A percentile compares a stretch with the other conserved stretches of the same genome.
Conservation (phyloP, 352 stramenopile genomes). For the Halophytophthora polymorphica region DNA sequence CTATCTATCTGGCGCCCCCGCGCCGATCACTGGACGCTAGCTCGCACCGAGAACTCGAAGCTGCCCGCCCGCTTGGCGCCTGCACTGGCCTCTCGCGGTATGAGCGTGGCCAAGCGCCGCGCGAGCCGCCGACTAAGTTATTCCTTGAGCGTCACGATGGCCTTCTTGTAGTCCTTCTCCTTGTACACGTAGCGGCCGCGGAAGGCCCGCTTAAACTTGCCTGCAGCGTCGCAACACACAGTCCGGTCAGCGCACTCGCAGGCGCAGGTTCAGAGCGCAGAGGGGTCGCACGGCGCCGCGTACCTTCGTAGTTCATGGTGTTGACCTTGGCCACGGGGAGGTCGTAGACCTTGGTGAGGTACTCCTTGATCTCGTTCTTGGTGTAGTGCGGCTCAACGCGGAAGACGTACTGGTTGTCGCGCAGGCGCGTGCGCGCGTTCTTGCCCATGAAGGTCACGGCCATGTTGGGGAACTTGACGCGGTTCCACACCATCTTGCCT, state of each 20-base stretch:
- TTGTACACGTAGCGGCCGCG: slow-evolving; percentile 87
- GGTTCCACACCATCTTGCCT: slow-evolving; percentile 79
- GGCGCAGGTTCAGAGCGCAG: too few species aligned
- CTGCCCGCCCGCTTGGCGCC: too few species aligned
- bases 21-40: too few species aligned
- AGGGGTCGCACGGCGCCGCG: slow-evolving; percentile 18
- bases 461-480: slow-evolving; percentile 87
- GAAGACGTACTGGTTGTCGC: slow-evolving; percentile 90
- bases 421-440: slow-evolving; percentile 70
- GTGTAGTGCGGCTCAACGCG: slow-evolving; percentile 94
- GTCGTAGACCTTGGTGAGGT: slow-evolving; percentile 96
- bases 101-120: background rate
- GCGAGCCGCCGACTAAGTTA: slow-evolving; percentile 29
- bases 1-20: too few species aligned
- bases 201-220: slow-evolving; percentile 89
- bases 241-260: background rate
- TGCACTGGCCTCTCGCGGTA: too few species aligned
- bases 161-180: slow-evolving; percentile 92
- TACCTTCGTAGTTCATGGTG: slow-evolving; percentile 94
- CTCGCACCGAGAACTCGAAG: too few species aligned
- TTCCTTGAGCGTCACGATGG: slow-evolving; percentile 88
- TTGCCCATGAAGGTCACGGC: slow-evolving; percentile 85
- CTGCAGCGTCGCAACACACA: slow-evolving; percentile 24
- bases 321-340: slow-evolving; percentile 93
- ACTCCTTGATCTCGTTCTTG: slow-evolving; percentile 97